Percentiles rank a stretch among this genome's conserved stretches.
Evolutionary conservation across 305 asterid genomes (phyloP).

Genomic region (Fraxinus angustifolia): DNA sequence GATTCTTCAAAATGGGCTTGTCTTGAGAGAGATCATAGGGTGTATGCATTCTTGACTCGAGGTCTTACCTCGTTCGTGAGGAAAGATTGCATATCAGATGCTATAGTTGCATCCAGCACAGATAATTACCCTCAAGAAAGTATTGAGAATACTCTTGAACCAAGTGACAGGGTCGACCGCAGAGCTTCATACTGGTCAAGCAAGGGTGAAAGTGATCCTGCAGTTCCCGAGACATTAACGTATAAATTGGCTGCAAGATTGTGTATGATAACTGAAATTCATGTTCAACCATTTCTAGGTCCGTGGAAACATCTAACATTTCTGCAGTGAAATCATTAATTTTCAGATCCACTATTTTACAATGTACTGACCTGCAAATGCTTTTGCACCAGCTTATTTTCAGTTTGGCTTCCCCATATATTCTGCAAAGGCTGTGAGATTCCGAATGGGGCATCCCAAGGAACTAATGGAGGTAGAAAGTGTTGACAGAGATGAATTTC

Average conservation of each 20-base stretch:
- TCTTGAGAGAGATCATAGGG: slow-evolving; percentile 51
- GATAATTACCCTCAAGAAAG: slow-evolving; percentile 76
- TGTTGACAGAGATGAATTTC: slow-evolving; percentile 22
- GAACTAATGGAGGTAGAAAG: slow-evolving; percentile 30
- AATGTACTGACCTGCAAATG: slow-evolving; percentile 24
- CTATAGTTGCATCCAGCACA: slow-evolving; percentile 68
- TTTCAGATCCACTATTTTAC: slow-evolving; percentile 1
- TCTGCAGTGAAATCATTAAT: not conserved
- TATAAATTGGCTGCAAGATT: slow-evolving; percentile 52
- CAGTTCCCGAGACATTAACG: slow-evolving; percentile 58
- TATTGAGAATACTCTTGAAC: slow-evolving; percentile 57
- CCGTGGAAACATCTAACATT: not conserved
- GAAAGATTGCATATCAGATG: slow-evolving; percentile 51
- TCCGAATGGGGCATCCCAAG: slow-evolving; percentile 54
- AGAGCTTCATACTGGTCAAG: slow-evolving; percentile 91
- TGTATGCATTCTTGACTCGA: slow-evolving; percentile 44
- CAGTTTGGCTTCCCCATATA: slow-evolving; percentile 72
- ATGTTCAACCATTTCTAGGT: slow-evolving; percentile 83
- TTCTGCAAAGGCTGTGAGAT: slow-evolving; percentile 72
- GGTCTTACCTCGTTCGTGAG: slow-evolving; percentile 31
- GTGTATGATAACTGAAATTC: slow-evolving; percentile 63
- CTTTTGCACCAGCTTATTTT: slow-evolving; percentile 54
- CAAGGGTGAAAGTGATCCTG: slow-evolving; percentile 49
- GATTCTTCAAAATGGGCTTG: slow-evolving; percentile 36
- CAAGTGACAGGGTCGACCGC: slow-evolving; percentile 44